These are phyloP conservation scores for Clohesyomyces aquaticus DNA, from an alignment of 495 filamentous ascomycete genomes.

Conservation along the genomic window DNA sequence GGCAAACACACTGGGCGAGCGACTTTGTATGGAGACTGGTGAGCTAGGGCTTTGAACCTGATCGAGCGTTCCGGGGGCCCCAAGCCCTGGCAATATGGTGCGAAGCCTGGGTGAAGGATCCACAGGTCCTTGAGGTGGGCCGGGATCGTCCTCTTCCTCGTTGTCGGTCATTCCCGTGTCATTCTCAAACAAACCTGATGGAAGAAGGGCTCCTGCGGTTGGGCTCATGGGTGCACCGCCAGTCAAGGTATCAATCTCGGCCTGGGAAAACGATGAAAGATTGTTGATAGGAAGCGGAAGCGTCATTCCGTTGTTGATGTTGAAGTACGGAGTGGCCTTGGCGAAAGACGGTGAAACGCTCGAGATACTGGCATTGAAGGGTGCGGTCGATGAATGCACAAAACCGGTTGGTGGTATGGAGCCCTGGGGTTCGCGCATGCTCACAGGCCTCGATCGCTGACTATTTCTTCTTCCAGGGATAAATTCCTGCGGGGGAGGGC, in stretches of 20 bases:
- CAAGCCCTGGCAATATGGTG: constrained; percentile 38
- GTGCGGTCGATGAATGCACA: constrained; percentile 19
- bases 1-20: constrained; percentile 47
- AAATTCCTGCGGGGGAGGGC: constrained; percentile 17
- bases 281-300: constrained; percentile 14
- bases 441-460: constrained; percentile 31
- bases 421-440: constrained; percentile 36
- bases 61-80: constrained; percentile 40
- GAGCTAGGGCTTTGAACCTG: constrained; percentile 41
- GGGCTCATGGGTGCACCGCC: constrained; percentile 49
- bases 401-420: constrained; percentile 36
- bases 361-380: constrained; percentile 38
- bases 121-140: constrained; percentile 16
- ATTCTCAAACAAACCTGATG: constrained; percentile 48
- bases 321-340: constrained; percentile 43
- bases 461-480: constrained; percentile 29
- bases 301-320: constrained; percentile 48
- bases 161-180: constrained; percentile 37
- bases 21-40: constrained; percentile 44
- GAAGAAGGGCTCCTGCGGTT: constrained; percentile 47
- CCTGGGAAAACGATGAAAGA: constrained; percentile 38
- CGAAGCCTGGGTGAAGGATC: constrained; percentile 29
- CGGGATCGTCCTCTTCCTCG: constrained; percentile 33
- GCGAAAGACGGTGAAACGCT: constrained; percentile 40
- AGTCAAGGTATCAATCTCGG: constrained; percentile 45